Evolutionary conservation across 768 basidiomycete species (phyloP).

Genomic region (Lactarius hatsudake): DNA sequence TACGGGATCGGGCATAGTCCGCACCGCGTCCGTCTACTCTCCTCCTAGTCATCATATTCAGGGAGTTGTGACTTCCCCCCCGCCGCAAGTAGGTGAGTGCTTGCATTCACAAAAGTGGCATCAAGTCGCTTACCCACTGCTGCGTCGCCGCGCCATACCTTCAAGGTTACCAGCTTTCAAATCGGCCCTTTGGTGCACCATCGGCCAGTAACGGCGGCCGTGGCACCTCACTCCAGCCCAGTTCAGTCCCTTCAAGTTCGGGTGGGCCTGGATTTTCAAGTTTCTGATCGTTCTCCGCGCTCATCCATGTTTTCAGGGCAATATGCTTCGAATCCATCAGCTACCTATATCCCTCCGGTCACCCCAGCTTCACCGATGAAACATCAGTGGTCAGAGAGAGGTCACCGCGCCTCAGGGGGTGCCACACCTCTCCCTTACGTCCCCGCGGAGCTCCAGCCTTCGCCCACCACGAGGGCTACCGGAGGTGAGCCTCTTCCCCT

Average conservation of each 20-base stretch:
- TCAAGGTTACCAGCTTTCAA: not conserved
- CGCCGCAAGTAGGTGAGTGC: not conserved
- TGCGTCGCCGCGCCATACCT: not conserved
- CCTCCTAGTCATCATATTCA: not conserved
- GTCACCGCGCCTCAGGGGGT: not conserved
- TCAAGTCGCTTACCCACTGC: not conserved
- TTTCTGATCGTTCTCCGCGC: not conserved
- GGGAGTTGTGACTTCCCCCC: not conserved
- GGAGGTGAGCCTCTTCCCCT: not conserved
- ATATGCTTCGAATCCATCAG: not conserved
- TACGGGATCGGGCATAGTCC: not conserved
- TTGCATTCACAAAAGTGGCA: not conserved
- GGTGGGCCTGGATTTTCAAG: not conserved
- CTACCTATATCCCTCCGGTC: not conserved
- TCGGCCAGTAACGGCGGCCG: not conserved
- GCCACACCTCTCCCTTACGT: not conserved
- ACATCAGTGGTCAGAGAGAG: not conserved
- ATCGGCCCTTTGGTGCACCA: not conserved
- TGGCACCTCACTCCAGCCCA: not conserved
- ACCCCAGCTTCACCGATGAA: not conserved
- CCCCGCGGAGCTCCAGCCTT: not conserved
- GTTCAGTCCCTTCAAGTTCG: not conserved
- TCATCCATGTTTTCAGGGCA: not conserved
- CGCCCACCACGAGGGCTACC: not conserved
- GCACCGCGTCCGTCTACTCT: not conserved